Conservation (phyloP, 2,329 filamentous ascomycete genomes). For the Parastagonospora nodorum region DNA sequence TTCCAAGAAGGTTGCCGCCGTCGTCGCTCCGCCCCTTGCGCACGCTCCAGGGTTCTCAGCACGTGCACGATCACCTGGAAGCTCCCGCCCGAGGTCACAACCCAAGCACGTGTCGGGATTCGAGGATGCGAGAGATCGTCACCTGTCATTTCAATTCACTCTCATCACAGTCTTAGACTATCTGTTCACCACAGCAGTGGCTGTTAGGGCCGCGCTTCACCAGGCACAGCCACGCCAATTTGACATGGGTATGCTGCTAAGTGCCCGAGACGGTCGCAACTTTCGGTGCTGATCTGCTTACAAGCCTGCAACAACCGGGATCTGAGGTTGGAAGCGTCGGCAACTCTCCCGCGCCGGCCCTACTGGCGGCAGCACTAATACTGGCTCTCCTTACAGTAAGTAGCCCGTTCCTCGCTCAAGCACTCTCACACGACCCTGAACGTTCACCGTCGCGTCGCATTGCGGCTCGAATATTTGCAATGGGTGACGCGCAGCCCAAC, state of each 20-base stretch:
- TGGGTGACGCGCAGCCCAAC: slow-evolving; percentile 29
- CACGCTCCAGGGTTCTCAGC: too few relatives aligned
- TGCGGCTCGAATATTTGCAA: slow-evolving; percentile 20
- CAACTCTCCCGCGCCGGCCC: slow-evolving; percentile 6
- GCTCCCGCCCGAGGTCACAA: background rate
- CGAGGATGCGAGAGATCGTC: slow-evolving; percentile 1
- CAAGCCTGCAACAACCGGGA: slow-evolving; percentile 2
- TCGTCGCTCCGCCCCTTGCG: too few relatives aligned
- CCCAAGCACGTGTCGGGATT: too few relatives aligned
- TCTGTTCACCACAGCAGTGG: background rate
- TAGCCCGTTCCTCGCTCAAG: slow-evolving; percentile 3
- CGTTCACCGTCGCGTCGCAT: slow-evolving; percentile 8
- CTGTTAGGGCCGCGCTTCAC: background rate
- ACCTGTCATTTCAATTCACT: background rate
- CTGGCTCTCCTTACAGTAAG: background rate
- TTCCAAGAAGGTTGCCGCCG: too few relatives aligned
- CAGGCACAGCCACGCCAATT: background rate
- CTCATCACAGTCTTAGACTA: background rate
- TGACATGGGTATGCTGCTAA: background rate
- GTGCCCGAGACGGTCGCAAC: background rate
- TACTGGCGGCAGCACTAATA: slow-evolving; percentile 16
- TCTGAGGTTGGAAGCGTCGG: slow-evolving; percentile 6
- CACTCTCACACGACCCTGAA: slow-evolving; percentile 5
- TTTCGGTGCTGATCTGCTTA: slow-evolving; percentile 10
- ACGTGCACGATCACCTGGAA: too few relatives aligned